phyloP scores from a whole-genome alignment of 2,329 filamentous ascomycete species.

The Penicillium sp. region DNA sequence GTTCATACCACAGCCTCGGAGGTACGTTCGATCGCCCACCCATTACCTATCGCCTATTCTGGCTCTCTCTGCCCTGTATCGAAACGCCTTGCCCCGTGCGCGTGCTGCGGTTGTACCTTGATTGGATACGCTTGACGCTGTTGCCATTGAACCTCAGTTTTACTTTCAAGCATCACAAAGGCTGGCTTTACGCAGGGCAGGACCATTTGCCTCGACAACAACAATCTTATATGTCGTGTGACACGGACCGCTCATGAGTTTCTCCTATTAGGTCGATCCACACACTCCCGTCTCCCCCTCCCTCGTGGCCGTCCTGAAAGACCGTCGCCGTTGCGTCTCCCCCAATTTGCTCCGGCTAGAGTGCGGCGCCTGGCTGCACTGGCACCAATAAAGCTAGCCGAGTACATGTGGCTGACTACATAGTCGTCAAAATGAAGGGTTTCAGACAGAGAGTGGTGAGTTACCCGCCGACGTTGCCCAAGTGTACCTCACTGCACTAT shows the following conservation, averaged over 20 bases:
- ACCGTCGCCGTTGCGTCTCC: constrained; percentile 19
- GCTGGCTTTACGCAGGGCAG: neutral
- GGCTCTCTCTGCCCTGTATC: constrained; percentile 11
- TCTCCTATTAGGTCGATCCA: constrained; percentile 30
- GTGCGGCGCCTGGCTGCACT: constrained; percentile 37
- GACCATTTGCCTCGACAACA: neutral
- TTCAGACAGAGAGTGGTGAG: constrained; percentile 96
- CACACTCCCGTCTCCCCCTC: constrained; percentile 26
- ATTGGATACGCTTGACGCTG: constrained; percentile 3
- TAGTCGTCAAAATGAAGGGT: constrained; percentile 75
- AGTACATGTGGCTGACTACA: constrained; percentile 38
- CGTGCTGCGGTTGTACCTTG: constrained; percentile 22
- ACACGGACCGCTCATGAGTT: constrained; percentile 29
- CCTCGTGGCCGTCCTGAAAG: constrained; percentile 26
- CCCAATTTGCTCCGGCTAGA: constrained; percentile 32
- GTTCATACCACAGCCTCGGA: constrained; percentile 10
- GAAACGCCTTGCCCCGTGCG: constrained; percentile 23
- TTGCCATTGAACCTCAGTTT: constrained; percentile 15
- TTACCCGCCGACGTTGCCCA: constrained; percentile 29
- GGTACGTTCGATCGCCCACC: constrained; percentile 15
- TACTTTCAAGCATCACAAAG: neutral
- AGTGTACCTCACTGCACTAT: constrained; percentile 24
- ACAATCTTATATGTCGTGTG: constrained; percentile 12
- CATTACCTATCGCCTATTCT: constrained; percentile 4
- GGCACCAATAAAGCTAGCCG: constrained; percentile 28